Percentiles rank a stretch among this genome's conserved stretches.
These are phyloP conservation scores for Sclerotinia sclerotiorum DNA, from an alignment of 2,329 filamentous ascomycete genomes.

Conservation along the genomic window DNA sequence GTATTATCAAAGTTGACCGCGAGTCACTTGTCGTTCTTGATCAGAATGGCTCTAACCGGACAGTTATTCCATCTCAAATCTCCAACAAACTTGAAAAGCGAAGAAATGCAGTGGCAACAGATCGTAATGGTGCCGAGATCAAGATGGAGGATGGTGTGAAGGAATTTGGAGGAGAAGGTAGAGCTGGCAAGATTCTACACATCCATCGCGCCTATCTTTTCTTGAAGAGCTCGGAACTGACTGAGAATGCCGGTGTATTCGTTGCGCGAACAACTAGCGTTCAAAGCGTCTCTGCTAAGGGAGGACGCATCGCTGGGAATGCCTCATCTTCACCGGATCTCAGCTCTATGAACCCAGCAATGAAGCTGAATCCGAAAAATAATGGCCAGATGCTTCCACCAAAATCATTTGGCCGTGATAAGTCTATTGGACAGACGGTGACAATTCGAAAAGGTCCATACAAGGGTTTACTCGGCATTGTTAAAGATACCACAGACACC, in stretches of 20 bases:
- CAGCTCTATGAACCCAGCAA: slow-evolving; percentile 86
- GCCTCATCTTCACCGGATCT: slow-evolving; percentile 70
- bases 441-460: slow-evolving; percentile 83
- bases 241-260: slow-evolving; percentile 86
- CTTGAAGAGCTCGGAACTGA: slow-evolving; percentile 77
- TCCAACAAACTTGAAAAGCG: slow-evolving; percentile 83
- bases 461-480: slow-evolving; percentile 91
- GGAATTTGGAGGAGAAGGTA: slow-evolving; percentile 81
- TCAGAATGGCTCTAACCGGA: slow-evolving; percentile 80
- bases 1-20: slow-evolving; percentile 91
- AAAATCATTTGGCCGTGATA: slow-evolving; percentile 74
- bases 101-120: slow-evolving; percentile 83
- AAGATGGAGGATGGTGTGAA: slow-evolving; percentile 88
- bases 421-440: slow-evolving; percentile 86
- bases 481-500: slow-evolving; percentile 88
- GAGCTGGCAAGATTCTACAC: slow-evolving; percentile 86
- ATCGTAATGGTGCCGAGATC: slow-evolving; percentile 91
- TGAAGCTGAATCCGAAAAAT: slow-evolving; percentile 66
- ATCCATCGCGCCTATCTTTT: slow-evolving; percentile 93
- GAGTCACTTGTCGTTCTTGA: slow-evolving; percentile 89
- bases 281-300: slow-evolving; percentile 89
- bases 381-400: slow-evolving; percentile 62
- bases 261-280: slow-evolving; percentile 85
- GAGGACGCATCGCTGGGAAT: slow-evolving; percentile 66
- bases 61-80: slow-evolving; percentile 86